A percentile compares a stretch with the other conserved stretches of the same genome.
These are phyloP conservation scores for Penicillium sp. DNA, from an alignment of 2,329 filamentous ascomycete genomes.

Conservation along the genomic window DNA sequence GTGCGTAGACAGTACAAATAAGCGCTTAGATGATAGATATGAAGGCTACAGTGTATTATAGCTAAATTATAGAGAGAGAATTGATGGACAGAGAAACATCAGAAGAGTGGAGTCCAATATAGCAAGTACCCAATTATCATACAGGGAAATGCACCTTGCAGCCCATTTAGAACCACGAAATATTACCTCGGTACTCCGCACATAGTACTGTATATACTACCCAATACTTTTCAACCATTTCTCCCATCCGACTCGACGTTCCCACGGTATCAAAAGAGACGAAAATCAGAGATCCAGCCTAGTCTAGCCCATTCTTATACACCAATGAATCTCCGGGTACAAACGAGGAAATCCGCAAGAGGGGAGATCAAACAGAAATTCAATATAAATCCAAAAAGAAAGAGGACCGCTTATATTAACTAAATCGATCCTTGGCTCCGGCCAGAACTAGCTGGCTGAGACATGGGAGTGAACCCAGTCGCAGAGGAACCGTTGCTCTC, in stretches of 20 bases:
- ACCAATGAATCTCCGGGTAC: neutral
- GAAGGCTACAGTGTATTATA: neutral
- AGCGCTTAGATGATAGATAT: neutral
- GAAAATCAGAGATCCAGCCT: neutral
- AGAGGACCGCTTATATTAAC: neutral
- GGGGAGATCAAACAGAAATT: neutral
- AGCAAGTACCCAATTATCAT: constrained; percentile 1
- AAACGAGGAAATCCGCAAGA: neutral
- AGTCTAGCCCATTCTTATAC: neutral
- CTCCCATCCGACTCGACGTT: neutral
- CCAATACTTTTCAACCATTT: neutral
- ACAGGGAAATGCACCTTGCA: neutral
- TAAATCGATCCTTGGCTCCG: constrained; percentile 12
- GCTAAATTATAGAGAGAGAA: neutral
- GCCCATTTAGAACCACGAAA: neutral
- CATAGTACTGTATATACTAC: neutral
- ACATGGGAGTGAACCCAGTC: constrained; percentile 17
- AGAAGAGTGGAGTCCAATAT: constrained; percentile 4
- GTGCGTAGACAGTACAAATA: neutral
- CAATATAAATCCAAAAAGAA: neutral
- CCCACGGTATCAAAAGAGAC: neutral
- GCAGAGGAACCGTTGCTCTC: constrained; percentile 15
- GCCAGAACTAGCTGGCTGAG: constrained; percentile 10
- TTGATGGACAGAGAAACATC: neutral
- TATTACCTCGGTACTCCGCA: neutral